Percentiles rank a stretch among this genome's conserved stretches.
Evolutionary conservation across 1,284 basidiomycete species (phyloP).

Genomic region (Trichosporon ovoides): DNA sequence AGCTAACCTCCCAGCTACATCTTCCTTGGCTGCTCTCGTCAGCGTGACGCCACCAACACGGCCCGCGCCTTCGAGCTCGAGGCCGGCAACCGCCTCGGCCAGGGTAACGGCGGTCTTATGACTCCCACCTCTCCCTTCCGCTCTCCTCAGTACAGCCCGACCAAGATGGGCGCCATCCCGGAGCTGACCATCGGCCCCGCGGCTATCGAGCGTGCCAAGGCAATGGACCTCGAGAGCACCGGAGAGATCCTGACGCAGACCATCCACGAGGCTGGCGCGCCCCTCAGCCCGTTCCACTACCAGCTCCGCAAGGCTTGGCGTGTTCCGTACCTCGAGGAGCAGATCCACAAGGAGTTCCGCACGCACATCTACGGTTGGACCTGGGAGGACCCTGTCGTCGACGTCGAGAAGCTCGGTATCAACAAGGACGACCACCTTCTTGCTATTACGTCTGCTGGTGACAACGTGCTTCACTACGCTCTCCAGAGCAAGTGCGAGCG

Average conservation of each 20-base stretch:
- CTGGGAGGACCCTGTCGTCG: conserved; percentile 76
- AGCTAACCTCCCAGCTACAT: conserved; percentile 54
- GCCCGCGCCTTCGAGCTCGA: conserved; percentile 66
- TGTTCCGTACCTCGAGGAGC: conserved; percentile 69
- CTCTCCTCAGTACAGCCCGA: conserved; percentile 29
- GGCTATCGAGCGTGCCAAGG: conserved; percentile 29
- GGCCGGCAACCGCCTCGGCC: conserved; percentile 61
- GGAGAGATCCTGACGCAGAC: conserved; percentile 36
- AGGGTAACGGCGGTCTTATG: conserved; percentile 46
- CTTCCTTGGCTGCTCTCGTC: conserved; percentile 69
- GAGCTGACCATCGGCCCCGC: conserved; percentile 44
- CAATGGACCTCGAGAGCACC: not conserved
- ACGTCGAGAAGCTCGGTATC: conserved; percentile 64
- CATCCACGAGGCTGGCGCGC: conserved; percentile 55
- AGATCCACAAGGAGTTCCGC: conserved; percentile 69
- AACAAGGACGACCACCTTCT: conserved; percentile 64
- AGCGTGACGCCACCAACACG: conserved; percentile 59
- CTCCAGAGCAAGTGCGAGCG: conserved; percentile 59
- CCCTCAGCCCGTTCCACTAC: conserved; percentile 70
- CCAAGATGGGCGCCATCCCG: conserved; percentile 48
- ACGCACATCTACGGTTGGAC: conserved; percentile 67
- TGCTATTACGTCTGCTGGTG: conserved; percentile 72
- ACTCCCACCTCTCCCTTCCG: conserved; percentile 52
- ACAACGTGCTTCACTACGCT: conserved; percentile 77
- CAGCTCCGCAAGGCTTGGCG: conserved; percentile 62